phyloP scores from a whole-genome alignment of 345 rosid species.

The Ailanthus altissimus region DNA sequence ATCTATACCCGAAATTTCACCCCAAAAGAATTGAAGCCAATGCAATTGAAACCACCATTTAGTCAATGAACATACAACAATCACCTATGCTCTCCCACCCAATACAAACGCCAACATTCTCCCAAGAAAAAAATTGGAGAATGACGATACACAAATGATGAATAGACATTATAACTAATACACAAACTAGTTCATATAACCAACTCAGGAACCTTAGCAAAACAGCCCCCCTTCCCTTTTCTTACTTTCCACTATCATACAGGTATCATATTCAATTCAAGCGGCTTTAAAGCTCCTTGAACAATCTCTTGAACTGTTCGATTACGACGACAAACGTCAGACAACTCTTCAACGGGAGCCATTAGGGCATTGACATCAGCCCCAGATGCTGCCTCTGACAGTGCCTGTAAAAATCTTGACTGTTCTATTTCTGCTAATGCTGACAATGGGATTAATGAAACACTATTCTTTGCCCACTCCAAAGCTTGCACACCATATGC shows the following conservation, averaged over 20 bases:
- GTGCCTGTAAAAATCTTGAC: conserved; percentile 62
- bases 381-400: conserved; percentile 79
- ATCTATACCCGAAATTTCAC: conserved; percentile 37
- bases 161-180: no score
- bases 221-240: conserved; percentile 40
- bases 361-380: conserved; percentile 60
- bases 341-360: conserved; percentile 76
- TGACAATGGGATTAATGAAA: conserved; percentile 71
- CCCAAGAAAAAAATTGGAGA: conserved; percentile 62
- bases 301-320: conserved; percentile 92
- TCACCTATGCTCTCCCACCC: conserved; percentile 33
- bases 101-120: conserved; percentile 33
- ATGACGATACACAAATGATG: conserved; percentile 35
- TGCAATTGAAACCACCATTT: conserved; percentile 37
- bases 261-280: conserved; percentile 58
- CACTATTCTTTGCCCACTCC: conserved; percentile 76
- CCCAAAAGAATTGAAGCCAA: conserved; percentile 40
- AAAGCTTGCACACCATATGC: conserved; percentile 61
- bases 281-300: conserved; percentile 87
- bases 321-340: conserved; percentile 93
- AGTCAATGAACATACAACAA: conserved; percentile 31
- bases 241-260: conserved; percentile 44
- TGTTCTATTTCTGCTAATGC: conserved; percentile 79
- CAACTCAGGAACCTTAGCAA: conserved; percentile 42
- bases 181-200: conserved; percentile 25